Evolutionary conservation across 345 rosid species (phyloP).

Genomic region (Theobroma cacao): DNA sequence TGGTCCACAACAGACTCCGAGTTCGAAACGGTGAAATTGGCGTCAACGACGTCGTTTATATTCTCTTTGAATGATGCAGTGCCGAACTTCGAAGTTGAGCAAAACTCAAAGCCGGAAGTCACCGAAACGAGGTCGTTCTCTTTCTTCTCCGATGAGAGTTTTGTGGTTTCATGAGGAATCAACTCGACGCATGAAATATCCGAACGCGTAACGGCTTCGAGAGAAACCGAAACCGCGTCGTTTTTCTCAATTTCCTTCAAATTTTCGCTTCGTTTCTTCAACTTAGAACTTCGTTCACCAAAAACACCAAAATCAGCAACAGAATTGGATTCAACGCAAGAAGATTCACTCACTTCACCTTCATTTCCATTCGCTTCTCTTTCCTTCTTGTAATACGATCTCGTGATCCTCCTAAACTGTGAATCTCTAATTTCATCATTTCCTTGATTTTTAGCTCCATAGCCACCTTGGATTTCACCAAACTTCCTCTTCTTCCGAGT

Average conservation of each 20-base stretch:
- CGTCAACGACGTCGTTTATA: constrained; percentile 30
- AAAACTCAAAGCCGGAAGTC: constrained; percentile 43
- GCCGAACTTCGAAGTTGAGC: constrained; percentile 21
- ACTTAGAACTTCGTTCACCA: constrained; percentile 16
- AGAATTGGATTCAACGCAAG: constrained; percentile 48
- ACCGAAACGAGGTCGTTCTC: constrained; percentile 47
- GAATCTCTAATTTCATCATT: constrained; percentile 23
- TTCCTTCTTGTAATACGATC: constrained; percentile 43
- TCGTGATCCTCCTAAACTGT: constrained; percentile 46
- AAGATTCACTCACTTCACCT: constrained; percentile 54
- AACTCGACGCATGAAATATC: constrained; percentile 42
- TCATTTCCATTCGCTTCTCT: constrained; percentile 27
- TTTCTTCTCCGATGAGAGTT: constrained; percentile 25
- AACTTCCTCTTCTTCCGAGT: constrained; percentile 36
- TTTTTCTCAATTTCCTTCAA: constrained; percentile 14
- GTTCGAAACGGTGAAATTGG: constrained; percentile 25
- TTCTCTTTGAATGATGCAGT: constrained; percentile 19
- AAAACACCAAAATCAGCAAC: constrained; percentile 20
- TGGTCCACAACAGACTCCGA: constrained; percentile 37
- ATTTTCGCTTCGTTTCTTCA: constrained; percentile 10
- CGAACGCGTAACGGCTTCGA: constrained; percentile 26
- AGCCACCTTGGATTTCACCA: constrained; percentile 27
- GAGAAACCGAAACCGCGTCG: constrained; percentile 27
- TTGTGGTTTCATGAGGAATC: constrained; percentile 32
- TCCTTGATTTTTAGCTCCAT: constrained; percentile 19